Percentiles rank a stretch among this genome's conserved stretches.
Evolutionary conservation across 2,329 filamentous ascomycete genomes (phyloP).

Genomic region (Chalaropsis ovoidea): DNA sequence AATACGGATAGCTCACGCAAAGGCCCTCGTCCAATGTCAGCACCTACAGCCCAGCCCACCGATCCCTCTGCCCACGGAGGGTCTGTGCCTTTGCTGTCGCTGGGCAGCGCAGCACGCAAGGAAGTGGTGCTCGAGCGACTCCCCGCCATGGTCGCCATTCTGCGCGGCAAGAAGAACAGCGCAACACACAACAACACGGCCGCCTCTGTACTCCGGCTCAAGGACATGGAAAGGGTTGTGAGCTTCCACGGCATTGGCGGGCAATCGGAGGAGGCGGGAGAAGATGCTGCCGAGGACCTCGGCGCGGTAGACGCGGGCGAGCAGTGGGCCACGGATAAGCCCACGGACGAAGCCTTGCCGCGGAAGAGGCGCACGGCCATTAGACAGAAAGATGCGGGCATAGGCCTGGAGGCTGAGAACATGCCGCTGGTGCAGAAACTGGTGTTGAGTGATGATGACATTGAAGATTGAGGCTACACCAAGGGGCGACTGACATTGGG

Average conservation of each 20-base stretch:
- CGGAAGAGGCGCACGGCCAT: constrained; percentile 39
- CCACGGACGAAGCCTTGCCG: constrained; percentile 45
- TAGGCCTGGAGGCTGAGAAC: constrained; percentile 35
- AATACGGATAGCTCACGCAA: constrained; percentile 27
- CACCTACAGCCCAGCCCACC: not conserved
- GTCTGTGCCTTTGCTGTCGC: constrained; percentile 41
- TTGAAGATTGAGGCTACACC: constrained; percentile 49
- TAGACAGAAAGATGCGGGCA: constrained; percentile 29
- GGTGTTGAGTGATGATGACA: constrained; percentile 73
- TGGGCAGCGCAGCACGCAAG: constrained; percentile 55
- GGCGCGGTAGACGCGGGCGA: constrained; percentile 27
- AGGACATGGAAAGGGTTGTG: constrained; percentile 58
- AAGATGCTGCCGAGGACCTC: constrained; percentile 38
- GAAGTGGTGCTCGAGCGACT: constrained; percentile 77
- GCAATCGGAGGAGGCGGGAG: constrained; percentile 9
- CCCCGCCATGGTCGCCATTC: constrained; percentile 70
- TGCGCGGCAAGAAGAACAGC: constrained; percentile 35
- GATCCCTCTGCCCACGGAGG: constrained; percentile 27
- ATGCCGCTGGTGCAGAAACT: constrained; percentile 49
- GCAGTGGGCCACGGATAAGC: constrained; percentile 51
- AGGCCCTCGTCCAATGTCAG: constrained; percentile 27
- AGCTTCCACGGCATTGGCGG: constrained; percentile 51
- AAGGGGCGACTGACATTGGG: not conserved
- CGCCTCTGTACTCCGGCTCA: constrained; percentile 33
- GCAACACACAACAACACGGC: constrained; percentile 20